Evolutionary conservation across 345 rosid genomes (phyloP), one percentile per base, ranked within the genome.

Genomic region (Populus alba): DNA sequence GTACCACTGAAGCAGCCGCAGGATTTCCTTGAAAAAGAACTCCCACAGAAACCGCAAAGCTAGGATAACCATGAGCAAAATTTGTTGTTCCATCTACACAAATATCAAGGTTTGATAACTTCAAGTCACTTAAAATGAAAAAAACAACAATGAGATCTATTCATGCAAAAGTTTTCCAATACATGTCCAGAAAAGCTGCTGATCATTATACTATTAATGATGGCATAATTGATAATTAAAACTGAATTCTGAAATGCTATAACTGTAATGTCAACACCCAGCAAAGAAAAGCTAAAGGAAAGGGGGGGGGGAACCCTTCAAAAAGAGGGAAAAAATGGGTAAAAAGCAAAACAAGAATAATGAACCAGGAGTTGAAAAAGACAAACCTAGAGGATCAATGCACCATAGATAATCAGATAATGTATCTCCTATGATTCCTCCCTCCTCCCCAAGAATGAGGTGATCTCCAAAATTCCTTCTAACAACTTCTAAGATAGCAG

Each of bases 41-140:
- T 80, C 89, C 99, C n/a, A 95, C 91, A 66, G 98, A 93, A 72
- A 95, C 96, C 22, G 99, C 98, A 88, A 93, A 95, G 89, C 98
- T 92, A 39, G 98, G 99, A 87, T 95, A 95, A 74, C 97, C 89
- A 76, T 95, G 99, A 8, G 99, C 95, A 75, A 95, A 95, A 85
- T 93, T 93, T 69, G 98, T 95, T 76, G 99, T 95, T 82, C 99
- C 99, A 87, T 95, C 99, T 92, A 77, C 75, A 74, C 11, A 82
- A 63, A 68, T n/a, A 81, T 45, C 37, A 69, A 77, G 15, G 33
- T 45, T 69, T 22, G 38, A 57, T 65, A 73, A 47, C 23, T 57
- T 41, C 9, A 59, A 72, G 55, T 68, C 63, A 53, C 8, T 18
- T 53, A 7, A 20, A 23, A 53, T 43, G 37, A 10, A 59, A 16